phyloP scores from a whole-genome alignment of 2,329 filamentous ascomycete genomes.

The Talaromyces sp. region DNA sequence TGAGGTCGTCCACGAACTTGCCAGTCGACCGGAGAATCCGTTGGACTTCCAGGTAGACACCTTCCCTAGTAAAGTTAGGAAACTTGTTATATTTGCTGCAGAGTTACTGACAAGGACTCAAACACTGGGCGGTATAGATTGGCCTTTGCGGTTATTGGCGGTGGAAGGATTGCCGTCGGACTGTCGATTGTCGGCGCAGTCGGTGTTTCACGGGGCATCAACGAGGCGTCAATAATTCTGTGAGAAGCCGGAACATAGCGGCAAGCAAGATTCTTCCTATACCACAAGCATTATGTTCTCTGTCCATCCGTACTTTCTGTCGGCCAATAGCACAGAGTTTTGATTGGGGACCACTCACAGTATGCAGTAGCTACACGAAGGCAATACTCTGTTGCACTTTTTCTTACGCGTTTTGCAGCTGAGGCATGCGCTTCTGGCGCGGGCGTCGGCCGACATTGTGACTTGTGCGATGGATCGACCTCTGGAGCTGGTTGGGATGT shows the following conservation, averaged over 20 bases:
- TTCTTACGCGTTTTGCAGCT: slow-evolving; percentile 2
- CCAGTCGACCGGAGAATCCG: not conserved
- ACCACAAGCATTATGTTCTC: not conserved
- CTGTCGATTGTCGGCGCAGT: not conserved
- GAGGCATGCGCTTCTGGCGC: not conserved
- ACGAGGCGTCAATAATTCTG: not conserved
- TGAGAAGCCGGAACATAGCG: not conserved
- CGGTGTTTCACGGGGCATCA: not conserved
- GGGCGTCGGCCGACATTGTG: not conserved
- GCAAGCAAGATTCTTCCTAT: not conserved
- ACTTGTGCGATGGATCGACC: not conserved
- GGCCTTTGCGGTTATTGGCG: not conserved
- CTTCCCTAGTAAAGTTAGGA: not conserved
- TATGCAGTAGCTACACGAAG: slow-evolving; percentile 2
- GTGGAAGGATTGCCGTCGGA: not conserved
- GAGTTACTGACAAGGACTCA: not conserved
- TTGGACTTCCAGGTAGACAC: not conserved
- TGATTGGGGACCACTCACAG: not conserved
- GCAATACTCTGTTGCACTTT: not conserved
- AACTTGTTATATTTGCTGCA: not conserved
- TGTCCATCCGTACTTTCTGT: not conserved
- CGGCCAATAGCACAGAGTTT: too few species aligned
- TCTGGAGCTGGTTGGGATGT: not conserved
- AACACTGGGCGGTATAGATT: not conserved
- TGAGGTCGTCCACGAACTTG: not conserved